Conservation (phyloP, 2,329 filamentous ascomycete species). For the Nannizziopsis barbatae region DNA sequence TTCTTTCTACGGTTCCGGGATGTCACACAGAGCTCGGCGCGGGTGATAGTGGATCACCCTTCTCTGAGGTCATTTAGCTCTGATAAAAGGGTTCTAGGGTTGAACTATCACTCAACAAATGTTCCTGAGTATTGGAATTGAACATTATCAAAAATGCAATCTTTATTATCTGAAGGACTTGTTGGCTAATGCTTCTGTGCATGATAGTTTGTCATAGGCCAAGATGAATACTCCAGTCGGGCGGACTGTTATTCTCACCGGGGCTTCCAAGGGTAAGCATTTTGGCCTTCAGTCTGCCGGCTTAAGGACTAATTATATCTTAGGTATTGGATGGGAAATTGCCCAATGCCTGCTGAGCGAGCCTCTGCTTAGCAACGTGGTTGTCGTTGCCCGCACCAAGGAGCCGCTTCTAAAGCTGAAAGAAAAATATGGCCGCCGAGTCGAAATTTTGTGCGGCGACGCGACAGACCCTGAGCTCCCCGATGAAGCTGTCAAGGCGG, state of each 20-base stretch:
- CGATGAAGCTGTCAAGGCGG: slow-evolving; percentile 52
- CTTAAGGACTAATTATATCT: not conserved
- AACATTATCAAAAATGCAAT: too few species aligned
- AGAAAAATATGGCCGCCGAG: slow-evolving; percentile 42
- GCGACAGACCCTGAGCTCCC: slow-evolving; percentile 45
- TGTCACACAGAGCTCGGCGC: too few species aligned
- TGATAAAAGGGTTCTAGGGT: too few species aligned
- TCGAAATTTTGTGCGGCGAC: slow-evolving; percentile 49
- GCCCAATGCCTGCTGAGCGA: slow-evolving; percentile 47
- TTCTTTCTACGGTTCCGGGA: too few species aligned
- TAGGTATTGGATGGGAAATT: slow-evolving; percentile 52
- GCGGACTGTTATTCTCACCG: slow-evolving; percentile 61
- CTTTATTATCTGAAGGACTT: too few species aligned
- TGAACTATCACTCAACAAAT: slow-evolving; percentile 9
- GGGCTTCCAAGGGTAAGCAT: slow-evolving; percentile 48
- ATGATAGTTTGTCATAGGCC: not conserved
- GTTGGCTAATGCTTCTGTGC: too few species aligned
- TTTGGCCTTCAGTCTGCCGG: not conserved
- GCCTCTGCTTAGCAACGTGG: slow-evolving; percentile 42
- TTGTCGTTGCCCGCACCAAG: slow-evolving; percentile 47
- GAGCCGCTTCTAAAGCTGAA: slow-evolving; percentile 45
- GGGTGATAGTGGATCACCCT: too few species aligned
- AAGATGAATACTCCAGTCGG: slow-evolving; percentile 8
- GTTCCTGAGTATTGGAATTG: not conserved
- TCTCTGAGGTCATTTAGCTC: too few species aligned